Percentiles rank a stretch among this genome's conserved stretches.
Conservation (phyloP, 31 red algal genomes). For the Pterothamnion heteromorphum region DNA sequence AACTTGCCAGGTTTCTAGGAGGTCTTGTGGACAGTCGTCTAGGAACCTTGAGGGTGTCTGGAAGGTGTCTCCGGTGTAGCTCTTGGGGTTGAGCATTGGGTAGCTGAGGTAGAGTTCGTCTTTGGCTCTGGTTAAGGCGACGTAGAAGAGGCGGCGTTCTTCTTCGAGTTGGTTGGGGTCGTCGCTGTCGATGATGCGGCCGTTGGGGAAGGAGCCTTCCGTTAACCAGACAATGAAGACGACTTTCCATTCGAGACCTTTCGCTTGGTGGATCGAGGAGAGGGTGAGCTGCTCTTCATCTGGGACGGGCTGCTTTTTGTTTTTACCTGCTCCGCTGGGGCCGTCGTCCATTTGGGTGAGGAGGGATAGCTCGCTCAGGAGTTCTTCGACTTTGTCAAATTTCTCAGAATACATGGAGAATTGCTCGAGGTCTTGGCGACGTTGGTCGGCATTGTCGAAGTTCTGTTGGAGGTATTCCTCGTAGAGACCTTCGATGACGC, state of each 20-base stretch:
- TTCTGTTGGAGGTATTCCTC: not conserved
- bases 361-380: not conserved
- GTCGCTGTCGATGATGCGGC: not conserved
- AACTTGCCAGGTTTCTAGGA: not conserved
- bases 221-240: not conserved
- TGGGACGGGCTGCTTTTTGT: not conserved
- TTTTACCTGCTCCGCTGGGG: too few species aligned
- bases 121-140: slow-evolving; percentile 7
- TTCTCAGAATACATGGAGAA: not conserved
- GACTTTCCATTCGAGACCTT: slow-evolving; percentile 33
- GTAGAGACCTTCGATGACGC: not conserved
- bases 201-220: not conserved
- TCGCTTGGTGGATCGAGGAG: slow-evolving; percentile 1
- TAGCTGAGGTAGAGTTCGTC: not conserved
- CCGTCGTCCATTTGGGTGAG: not conserved
- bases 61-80: not conserved
- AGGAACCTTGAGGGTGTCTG: not conserved
- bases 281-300: not conserved
- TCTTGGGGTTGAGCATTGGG: not conserved
- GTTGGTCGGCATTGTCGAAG: not conserved
- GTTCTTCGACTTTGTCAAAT: not conserved
- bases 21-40: not conserved
- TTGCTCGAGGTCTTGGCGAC: not conserved
- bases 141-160: slow-evolving; percentile 6
- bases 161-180: not conserved